Base-by-base conservation (phyloP, 2,329 filamentous ascomycete genomes). In the Aspergillus aculeatinus region DNA sequence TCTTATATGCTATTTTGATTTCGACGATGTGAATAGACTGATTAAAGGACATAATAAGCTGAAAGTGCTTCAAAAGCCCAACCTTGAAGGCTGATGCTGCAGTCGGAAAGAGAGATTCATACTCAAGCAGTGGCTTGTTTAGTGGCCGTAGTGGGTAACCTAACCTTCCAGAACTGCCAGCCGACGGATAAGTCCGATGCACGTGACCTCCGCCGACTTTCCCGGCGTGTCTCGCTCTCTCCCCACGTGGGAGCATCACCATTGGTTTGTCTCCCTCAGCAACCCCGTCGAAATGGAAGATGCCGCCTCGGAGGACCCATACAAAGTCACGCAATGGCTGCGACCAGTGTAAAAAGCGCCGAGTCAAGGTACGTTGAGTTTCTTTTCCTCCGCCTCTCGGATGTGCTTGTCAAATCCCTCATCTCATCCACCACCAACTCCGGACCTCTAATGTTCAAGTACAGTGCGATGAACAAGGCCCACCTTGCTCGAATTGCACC, bases 261-360 rank as follows among this genome's bases (percentile, higher is more conserved):
- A 5, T 19, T 44, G 16, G 19, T 44, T 19, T n/a, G 16, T 44
- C 39, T 19, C n/a, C 39, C 14, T 44, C 39, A 44, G 16, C 39
- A 44, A 35, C 14, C 33, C 11, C 39, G 33, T 35, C 39, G 39
- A 44, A 19, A 58, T 23, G 53, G 25, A 63, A 61, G 49, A 77
- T 77, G 72, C 67, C 75, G 59, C 74, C 74, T 55, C 70, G 77
- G 55, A 72, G 74, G 61, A 67, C 76, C 27, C 77, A 79, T 68
- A 77, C 71, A 23, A 79, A 79, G 66, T 79, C 77, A 16, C 75
- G 77, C 48, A 72, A 75, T 66, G 77, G 77, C 31, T 79, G 77
- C 55, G 71, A 72, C 33, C 73, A 75, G 60, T 79, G 77, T 63
- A 78, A 79, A 65, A 70, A 70, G 55, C 65, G 76, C 57, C 71